Evolutionary conservation across 106 monocot species (phyloP), one percentile per base, ranked within the genome.

Genomic region (Dioscorea dumetorum): DNA sequence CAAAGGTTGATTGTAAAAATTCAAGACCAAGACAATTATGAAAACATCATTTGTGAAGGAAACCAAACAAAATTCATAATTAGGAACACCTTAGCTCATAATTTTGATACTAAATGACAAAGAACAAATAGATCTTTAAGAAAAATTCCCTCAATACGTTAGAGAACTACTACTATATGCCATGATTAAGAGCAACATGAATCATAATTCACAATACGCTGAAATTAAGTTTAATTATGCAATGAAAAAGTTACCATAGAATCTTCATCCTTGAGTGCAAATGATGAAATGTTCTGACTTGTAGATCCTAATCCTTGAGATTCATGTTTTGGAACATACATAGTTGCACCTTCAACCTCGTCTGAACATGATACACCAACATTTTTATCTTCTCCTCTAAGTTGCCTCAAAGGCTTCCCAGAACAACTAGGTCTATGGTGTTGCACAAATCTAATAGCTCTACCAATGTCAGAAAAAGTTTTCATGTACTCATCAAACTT

Each of bases 401-500:
- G 16, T 52, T 60, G 50, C 5, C 51, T 48, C 24, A 62, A 58
- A 62, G 12, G n/a, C 24, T 64, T 71, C 24, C 21, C 19, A 59
- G 12, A 48, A 73, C 33, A n/a, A 62, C 19, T 58, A 57, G 31
- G 15, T 4, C 19, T 33, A 17, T 52, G 24, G 23, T 23, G 19
- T 60, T 76, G 65, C 49, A 59, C 16, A 53, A 50, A 64, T 60
- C 23, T 33, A 58, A 63, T 12, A 66, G 50, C 53, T 48, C 64
- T 72, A 59, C 21, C 49, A 71, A 65, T 78, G 50, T 60, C 67
- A 66, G 17, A 58, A 51, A 70, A 73, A 10, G 66, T 60, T 70
- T 75, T 79, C 22, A 76, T 65, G 62, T 68, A 67, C 3, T 68
- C 48, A 51, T 76, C 90, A 63, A 86, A 33, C 48, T 50, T 74